Conservation (phyloP, 2,329 filamentous ascomycete species). For the Epichloe baconii region DNA sequence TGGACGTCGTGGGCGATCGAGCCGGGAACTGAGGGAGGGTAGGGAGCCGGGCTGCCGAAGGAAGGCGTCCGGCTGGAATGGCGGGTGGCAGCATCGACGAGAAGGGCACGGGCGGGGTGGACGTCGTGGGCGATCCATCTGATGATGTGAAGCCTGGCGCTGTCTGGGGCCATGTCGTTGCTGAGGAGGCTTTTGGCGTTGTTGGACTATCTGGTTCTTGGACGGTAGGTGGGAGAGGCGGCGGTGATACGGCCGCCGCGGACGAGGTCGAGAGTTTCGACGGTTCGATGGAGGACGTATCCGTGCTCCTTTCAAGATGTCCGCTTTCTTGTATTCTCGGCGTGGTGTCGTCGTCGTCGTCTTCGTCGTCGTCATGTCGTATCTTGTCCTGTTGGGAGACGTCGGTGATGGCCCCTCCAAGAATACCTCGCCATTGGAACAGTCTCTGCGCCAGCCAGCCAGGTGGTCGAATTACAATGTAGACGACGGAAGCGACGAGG, state of each 20-base stretch:
- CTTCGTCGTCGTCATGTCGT: neutral
- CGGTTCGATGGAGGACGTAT: neutral
- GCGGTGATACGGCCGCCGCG: slow-evolving; percentile 8
- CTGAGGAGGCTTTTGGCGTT: slow-evolving; percentile 35
- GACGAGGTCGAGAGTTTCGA: slow-evolving; percentile 1
- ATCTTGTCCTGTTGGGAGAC: neutral
- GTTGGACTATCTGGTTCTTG: slow-evolving; percentile 27
- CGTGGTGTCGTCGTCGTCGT: neutral
- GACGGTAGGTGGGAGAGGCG: slow-evolving; percentile 21
- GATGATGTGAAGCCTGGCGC: slow-evolving; percentile 35
- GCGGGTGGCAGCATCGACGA: slow-evolving; percentile 18
- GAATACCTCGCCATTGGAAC: slow-evolving; percentile 11
- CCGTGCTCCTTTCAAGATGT: too few species aligned
- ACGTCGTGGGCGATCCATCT: slow-evolving; percentile 5
- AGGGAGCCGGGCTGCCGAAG: slow-evolving; percentile 19
- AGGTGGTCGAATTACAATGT: slow-evolving; percentile 40
- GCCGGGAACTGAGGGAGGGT: slow-evolving; percentile 35
- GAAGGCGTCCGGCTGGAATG: slow-evolving; percentile 15
- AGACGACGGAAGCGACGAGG: slow-evolving; percentile 46
- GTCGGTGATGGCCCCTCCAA: slow-evolving; percentile 3
- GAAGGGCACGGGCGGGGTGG: slow-evolving; percentile 2
- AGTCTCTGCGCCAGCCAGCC: slow-evolving; percentile 28
- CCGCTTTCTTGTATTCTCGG: slow-evolving; percentile 1
- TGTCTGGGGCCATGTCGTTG: slow-evolving; percentile 11
- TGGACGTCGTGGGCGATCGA: slow-evolving; percentile 3